Conservation (phyloP, 345 rosid species). For the Citrus cavaleriei region DNA sequence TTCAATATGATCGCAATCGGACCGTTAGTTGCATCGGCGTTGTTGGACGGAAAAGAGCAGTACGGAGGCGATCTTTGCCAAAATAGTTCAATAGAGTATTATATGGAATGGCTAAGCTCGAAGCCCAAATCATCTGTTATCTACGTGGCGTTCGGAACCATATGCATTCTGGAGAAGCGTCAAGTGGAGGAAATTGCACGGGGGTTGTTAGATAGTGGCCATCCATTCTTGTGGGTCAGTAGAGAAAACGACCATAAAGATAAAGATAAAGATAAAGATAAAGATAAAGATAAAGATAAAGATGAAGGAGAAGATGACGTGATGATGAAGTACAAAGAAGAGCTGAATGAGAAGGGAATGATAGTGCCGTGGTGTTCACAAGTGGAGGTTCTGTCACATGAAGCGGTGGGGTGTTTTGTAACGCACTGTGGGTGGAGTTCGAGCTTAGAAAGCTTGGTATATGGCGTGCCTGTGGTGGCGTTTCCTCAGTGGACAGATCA, state of each 20-base stretch:
- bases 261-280: too few relatives aligned
- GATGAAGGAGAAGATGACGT: conserved; percentile 22
- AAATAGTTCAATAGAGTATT: conserved; percentile 18
- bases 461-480: conserved; percentile 59
- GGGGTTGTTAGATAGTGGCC: conserved; percentile 25
- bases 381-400: conserved; percentile 54
- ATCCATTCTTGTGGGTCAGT: conserved; percentile 57
- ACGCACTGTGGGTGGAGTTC: conserved; percentile 88
- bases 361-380: conserved; percentile 72
- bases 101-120: conserved; percentile 41
- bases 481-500: conserved; percentile 66
- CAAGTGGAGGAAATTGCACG: conserved; percentile 49
- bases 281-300: conserved; percentile 8
- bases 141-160: conserved; percentile 61
- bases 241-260: conserved; percentile 9
- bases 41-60: conserved; percentile 18
- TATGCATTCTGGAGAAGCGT: conserved; percentile 28
- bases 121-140: conserved; percentile 29
- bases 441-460: conserved; percentile 49
- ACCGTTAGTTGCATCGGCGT: conserved; percentile 46
- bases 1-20: conserved; percentile 38
- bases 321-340: conserved; percentile 30
- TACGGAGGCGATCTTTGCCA: conserved; percentile 32
- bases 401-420: conserved; percentile 55
- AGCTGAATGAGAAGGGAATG: conserved; percentile 47